Evolutionary conservation across 2,329 filamentous ascomycete species (phyloP).

Genomic region (Cercospora zeina): DNA sequence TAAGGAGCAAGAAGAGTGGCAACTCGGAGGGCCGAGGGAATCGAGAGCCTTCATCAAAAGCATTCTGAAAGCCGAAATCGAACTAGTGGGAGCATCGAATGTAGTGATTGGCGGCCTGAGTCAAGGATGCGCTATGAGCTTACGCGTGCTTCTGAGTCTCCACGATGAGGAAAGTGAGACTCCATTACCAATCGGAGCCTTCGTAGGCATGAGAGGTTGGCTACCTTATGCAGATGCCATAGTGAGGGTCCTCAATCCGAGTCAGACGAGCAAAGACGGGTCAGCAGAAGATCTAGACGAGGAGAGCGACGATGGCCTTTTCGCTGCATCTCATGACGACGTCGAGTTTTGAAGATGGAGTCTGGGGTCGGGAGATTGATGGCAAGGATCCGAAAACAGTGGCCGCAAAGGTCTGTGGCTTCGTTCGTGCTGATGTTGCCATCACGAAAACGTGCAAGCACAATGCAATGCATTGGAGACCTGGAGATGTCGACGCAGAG

Average conservation of each 20-base stretch:
- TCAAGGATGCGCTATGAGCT: slow-evolving; percentile 52
- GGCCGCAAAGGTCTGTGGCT: slow-evolving; percentile 3
- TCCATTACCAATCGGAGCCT: slow-evolving; percentile 12
- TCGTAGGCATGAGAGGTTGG: slow-evolving; percentile 26
- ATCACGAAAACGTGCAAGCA: not conserved
- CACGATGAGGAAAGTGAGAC: not conserved
- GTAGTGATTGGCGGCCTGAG: slow-evolving; percentile 56
- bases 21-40: slow-evolving; percentile 50
- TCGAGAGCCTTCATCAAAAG: slow-evolving; percentile 38
- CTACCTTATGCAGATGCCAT: slow-evolving; percentile 17
- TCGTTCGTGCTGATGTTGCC: slow-evolving; percentile 17
- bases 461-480: not conserved
- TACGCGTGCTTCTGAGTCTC: slow-evolving; percentile 47
- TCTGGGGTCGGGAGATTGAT: not conserved
- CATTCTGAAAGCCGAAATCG: slow-evolving; percentile 16
- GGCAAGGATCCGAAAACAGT: not conserved
- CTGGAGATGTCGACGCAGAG: not conserved
- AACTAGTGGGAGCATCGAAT: slow-evolving; percentile 38
- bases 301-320: slow-evolving; percentile 10
- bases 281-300: not conserved
- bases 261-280: not conserved
- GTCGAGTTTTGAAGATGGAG: not conserved
- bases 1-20: slow-evolving; percentile 45
- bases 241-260: not conserved
- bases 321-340: slow-evolving; percentile 7